Evolutionary conservation across 257 asterid species (phyloP), one percentile per base, ranked within the genome.

Genomic region (Ophiorrhiza pumila): DNA sequence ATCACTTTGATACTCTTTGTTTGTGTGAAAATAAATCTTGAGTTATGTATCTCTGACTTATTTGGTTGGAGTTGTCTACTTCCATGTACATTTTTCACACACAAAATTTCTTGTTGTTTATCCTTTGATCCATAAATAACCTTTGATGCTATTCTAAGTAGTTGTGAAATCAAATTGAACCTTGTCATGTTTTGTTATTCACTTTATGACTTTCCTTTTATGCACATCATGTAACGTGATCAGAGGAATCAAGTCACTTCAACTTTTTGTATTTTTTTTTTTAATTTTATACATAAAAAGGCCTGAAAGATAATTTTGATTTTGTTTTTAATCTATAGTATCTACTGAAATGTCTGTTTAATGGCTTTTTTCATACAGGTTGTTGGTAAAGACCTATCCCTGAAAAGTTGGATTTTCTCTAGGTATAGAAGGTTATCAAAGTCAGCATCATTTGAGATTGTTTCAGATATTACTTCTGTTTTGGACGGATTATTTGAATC

Each of bases 401-500:
- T 89, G 73, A 84, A 76, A 82, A 78, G 83, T 63, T 87, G 83
- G 86, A 79, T 93, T 66, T 87, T 87, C 80, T 85, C 94, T 66
- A 91, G 84, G 79, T 91, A 86, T 80, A 86, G 81, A 79, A 82
- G 73, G 81, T 82, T 93, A 69, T 77, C 87, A 71, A 82, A 83
- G 76, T 88, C 91, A 60, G 96, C 89, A 74, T 77, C 90, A 74
- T 76, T 92, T 68, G 89, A 85, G 80, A 79, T 86, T 72, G 82
- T 91, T 78, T 85, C 97, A 75, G 83, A 80, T 65, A 47, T 90
- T 77, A 82, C 97, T 50, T 68, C 89, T 71, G 69, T 80, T 69
- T 78, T 91, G 74, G 96, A 89, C 80, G 88, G 85, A 64, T 83
- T 88, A 56, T 80, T 89, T 72, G 88, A 83, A 76, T 91, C 91